These are phyloP conservation scores for Bromus sterilis DNA, from an alignment of 176 grass and related monocot species.

Conservation along the genomic window DNA sequence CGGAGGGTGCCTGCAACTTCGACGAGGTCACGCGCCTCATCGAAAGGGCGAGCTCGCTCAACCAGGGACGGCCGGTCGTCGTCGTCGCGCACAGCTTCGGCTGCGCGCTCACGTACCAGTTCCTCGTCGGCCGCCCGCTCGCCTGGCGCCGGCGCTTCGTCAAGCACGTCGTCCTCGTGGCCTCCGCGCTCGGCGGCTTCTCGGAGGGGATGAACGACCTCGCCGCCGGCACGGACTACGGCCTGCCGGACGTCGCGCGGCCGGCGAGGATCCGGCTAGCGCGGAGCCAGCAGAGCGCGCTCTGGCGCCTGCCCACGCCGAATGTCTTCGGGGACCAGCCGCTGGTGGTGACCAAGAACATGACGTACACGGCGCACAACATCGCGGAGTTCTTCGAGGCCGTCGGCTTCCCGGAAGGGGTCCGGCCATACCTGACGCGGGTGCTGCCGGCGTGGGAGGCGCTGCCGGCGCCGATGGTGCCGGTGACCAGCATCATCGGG, in stretches of 20 bases:
- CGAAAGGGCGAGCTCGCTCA: neutral
- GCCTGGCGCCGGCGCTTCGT: conserved; percentile 44
- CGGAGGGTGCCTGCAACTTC: conserved; percentile 35
- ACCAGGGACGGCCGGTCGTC: conserved; percentile 19
- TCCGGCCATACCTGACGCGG: conserved; percentile 45
- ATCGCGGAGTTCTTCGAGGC: conserved; percentile 36
- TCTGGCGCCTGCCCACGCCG: conserved; percentile 65
- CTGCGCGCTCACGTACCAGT: conserved; percentile 53
- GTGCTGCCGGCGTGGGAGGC: conserved; percentile 40
- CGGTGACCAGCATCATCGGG: conserved; percentile 57
- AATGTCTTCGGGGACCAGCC: conserved; percentile 34
- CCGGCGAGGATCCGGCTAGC: neutral
- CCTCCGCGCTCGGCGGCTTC: conserved; percentile 51
- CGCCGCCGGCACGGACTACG: conserved; percentile 14
- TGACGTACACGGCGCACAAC: conserved; percentile 34
- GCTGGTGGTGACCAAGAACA: conserved; percentile 24
- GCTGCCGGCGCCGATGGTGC: conserved; percentile 33
- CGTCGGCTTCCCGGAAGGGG: conserved; percentile 51
- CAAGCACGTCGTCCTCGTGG: conserved; percentile 29
- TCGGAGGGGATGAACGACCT: conserved; percentile 32
- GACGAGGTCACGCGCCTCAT: conserved; percentile 31
- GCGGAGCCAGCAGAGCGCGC: conserved; percentile 52
- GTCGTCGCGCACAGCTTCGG: conserved; percentile 61
- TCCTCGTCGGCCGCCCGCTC: conserved; percentile 35
- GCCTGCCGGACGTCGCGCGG: conserved; percentile 24